Base-by-base conservation (phyloP, 2,329 filamentous ascomycete genomes). In the Colletotrichum chlorophyti region DNA sequence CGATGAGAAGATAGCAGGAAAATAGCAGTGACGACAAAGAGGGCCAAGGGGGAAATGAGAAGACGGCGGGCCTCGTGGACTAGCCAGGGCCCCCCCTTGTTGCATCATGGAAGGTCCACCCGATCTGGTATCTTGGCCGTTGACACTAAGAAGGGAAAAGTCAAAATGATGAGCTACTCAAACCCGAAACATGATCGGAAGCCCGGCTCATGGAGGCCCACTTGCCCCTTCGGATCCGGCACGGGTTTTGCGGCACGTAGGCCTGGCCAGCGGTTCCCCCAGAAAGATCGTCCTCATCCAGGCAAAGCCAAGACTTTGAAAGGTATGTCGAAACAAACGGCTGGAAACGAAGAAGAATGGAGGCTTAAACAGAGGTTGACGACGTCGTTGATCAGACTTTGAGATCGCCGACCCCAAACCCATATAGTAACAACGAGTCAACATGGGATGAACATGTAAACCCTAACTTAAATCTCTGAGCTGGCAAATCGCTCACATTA, bases 291-390 rank as follows among this genome's bases (percentile, higher is more conserved):
- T 34, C 53, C 53, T 58, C 17, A 41, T 15, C 40, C 27, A 34
- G 4, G 41, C 27, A 45, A 24, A 58, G 53, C 53, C 53, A 58
- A 58, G 53, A 38, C 48, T 58, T 53, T 58, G 48, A 45, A 24
- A 42, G 26, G 31, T 52, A 32, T 2, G 19, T 2, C 26, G 21
- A 51, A 17, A 10, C 9, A 11, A n/a, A 42, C 15, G 12, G n/a
- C n/a, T n/a, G n/a, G n/a, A n/a, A n/a, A n/a, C n/a, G n/a, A n/a
- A n/a, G n/a, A n/a, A n/a, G n/a, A n/a, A n/a, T n/a, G n/a, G n/a
- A n/a, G n/a, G n/a, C n/a, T n/a, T n/a, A n/a, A n/a, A 40, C 12
- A 26, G 1, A 38, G 15, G 29, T 17, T n/a, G n/a, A n/a, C n/a
- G n/a, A n/a, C n/a, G n/a, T n/a, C n/a, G n/a, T n/a, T n/a, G n/a